A percentile compares a stretch with the other conserved stretches of the same genome.
Evolutionary conservation across 2,329 filamentous ascomycete species (phyloP).

Genomic region (Mycosphaerella arachidis): DNA sequence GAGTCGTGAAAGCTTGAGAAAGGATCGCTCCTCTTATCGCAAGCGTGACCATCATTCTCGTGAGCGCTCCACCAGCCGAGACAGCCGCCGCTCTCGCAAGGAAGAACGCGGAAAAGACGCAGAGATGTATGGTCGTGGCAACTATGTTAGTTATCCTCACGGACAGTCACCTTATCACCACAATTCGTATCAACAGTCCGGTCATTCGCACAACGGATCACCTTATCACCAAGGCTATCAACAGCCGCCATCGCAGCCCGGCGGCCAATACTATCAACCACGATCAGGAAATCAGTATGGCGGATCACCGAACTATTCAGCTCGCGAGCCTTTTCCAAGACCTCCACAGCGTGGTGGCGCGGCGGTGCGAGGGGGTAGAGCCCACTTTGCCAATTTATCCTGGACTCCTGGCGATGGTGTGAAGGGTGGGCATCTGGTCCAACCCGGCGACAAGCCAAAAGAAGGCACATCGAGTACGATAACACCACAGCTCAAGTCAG

Average conservation of each 20-base stretch:
- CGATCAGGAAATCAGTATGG: slow-evolving; percentile 40
- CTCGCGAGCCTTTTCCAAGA: slow-evolving; percentile 20
- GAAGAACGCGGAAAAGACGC: slow-evolving; percentile 17
- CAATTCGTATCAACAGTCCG: slow-evolving; percentile 50
- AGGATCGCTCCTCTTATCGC: background rate
- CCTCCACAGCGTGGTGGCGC: slow-evolving; percentile 43
- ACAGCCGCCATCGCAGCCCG: slow-evolving; percentile 41
- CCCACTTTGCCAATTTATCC: slow-evolving; percentile 63
- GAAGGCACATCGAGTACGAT: slow-evolving; percentile 28
- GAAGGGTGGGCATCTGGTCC: slow-evolving; percentile 47
- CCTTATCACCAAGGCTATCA: slow-evolving; percentile 56
- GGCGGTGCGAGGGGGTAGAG: slow-evolving; percentile 32
- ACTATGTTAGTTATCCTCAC: slow-evolving; percentile 42
- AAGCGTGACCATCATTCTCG: slow-evolving; percentile 7
- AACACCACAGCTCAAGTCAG: slow-evolving; percentile 25
- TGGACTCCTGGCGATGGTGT: slow-evolving; percentile 61
- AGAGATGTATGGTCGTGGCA: slow-evolving; percentile 31
- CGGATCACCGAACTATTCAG: slow-evolving; percentile 19
- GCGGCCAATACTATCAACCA: slow-evolving; percentile 29
- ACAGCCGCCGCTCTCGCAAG: slow-evolving; percentile 21
- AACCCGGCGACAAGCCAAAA: slow-evolving; percentile 28
- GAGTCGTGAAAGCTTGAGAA: slow-evolving; percentile 18
- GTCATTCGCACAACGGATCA: slow-evolving; percentile 34
- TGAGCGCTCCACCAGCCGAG: slow-evolving; percentile 22
- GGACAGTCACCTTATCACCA: slow-evolving; percentile 57